These are phyloP conservation scores for Chlorella sorokiniana DNA, from an alignment of 139 green algal genomes.

Conservation along the genomic window DNA sequence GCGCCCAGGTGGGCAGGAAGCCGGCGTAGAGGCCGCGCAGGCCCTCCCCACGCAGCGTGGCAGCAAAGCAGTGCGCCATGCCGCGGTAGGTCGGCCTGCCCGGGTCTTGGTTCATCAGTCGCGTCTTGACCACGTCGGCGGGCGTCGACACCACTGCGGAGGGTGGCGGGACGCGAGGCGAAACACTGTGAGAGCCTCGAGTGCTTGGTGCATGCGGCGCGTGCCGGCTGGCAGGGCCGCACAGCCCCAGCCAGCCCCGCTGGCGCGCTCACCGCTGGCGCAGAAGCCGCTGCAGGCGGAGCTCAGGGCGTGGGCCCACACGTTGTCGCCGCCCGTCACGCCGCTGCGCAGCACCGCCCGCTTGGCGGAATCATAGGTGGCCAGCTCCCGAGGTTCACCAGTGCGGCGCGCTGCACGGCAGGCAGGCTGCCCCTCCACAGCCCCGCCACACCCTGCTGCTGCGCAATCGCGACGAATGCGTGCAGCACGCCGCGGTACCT, in stretches of 20 bases:
- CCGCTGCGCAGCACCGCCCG: constrained; percentile 38
- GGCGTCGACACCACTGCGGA: constrained; percentile 17
- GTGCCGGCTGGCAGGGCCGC: neutral
- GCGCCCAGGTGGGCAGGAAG: constrained; percentile 73
- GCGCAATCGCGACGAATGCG: constrained; percentile 13
- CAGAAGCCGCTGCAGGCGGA: constrained; percentile 58
- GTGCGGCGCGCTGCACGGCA: constrained; percentile 67
- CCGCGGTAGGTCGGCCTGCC: constrained; percentile 36
- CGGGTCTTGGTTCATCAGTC: constrained; percentile 70
- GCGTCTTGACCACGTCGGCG: constrained; percentile 62
- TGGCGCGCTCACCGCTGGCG: constrained; percentile 28
- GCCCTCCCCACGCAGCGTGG: constrained; percentile 59
- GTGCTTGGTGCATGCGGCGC: too few species aligned
- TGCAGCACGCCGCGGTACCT: constrained; percentile 18
- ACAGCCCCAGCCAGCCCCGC: constrained; percentile 13
- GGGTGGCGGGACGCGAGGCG: neutral
- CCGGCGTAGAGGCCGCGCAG: constrained; percentile 65
- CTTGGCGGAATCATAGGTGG: constrained; percentile 69
- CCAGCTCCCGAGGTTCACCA: constrained; percentile 79
- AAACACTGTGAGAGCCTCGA: neutral
- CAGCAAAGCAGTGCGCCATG: constrained; percentile 63
- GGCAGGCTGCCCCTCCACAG: constrained; percentile 65
- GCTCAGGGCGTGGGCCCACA: constrained; percentile 48
- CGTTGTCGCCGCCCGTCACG: constrained; percentile 48
- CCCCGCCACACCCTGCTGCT: constrained; percentile 53